Evolutionary conservation across 2,329 filamentous ascomycete species (phyloP).

Genomic region (Aspergillus ustus): DNA sequence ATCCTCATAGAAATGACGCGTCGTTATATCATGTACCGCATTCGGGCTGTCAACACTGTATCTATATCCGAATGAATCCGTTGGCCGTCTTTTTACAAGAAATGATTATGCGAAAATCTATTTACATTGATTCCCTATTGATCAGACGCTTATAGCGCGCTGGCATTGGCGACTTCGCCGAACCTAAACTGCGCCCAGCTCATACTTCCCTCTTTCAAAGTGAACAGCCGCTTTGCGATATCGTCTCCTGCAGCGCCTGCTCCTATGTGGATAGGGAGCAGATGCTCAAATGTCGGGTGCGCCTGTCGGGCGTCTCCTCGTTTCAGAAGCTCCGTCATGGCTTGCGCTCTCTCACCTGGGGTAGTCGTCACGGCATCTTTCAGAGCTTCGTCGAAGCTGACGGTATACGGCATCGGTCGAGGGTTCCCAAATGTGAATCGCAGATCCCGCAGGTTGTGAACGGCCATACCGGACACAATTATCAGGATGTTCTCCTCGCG

Average conservation of each 20-base stretch:
- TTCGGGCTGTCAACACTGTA: constrained; percentile 39
- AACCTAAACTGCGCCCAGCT: constrained; percentile 62
- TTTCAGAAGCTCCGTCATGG: constrained; percentile 52
- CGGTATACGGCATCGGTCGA: constrained; percentile 59
- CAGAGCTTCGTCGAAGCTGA: constrained; percentile 70
- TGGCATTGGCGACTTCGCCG: constrained; percentile 40
- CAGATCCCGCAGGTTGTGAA: constrained; percentile 69
- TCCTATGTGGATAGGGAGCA: constrained; percentile 63
- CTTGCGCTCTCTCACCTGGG: constrained; percentile 48
- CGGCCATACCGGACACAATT: constrained; percentile 75
- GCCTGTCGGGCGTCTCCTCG: constrained; percentile 62
- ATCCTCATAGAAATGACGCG: constrained; percentile 36
- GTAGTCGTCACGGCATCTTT: constrained; percentile 64
- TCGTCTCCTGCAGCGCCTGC: constrained; percentile 60
- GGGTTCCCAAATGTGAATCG: constrained; percentile 51
- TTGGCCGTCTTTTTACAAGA: constrained; percentile 8
- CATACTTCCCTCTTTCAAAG: constrained; percentile 55
- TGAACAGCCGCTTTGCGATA: constrained; percentile 53
- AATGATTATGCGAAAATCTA: background rate
- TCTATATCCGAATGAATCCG: constrained; percentile 43
- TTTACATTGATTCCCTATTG: constrained; percentile 8
- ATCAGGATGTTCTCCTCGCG: constrained; percentile 71
- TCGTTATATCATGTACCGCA: constrained; percentile 32
- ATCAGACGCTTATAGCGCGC: constrained; percentile 27
- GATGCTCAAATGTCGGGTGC: constrained; percentile 68